Conservation (phyloP, 805 yeast species). For the Zygoascus bituminiphila region DNA sequence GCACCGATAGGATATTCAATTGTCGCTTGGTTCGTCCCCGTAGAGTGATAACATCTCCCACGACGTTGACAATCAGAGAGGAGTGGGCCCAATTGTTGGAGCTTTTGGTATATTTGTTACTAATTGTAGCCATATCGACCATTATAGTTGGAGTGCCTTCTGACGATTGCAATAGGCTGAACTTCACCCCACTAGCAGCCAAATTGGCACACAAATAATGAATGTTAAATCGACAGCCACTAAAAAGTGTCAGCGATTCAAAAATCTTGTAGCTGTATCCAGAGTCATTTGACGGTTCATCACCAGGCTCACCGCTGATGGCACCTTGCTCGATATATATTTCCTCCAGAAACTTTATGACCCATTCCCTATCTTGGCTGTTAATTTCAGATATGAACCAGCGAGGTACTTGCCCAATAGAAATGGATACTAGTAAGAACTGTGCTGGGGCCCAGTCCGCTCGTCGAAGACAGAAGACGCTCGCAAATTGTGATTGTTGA, state of each 20-base stretch:
- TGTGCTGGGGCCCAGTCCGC: constrained; percentile 34
- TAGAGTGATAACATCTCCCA: constrained; percentile 7
- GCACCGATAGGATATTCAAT: constrained; percentile 6
- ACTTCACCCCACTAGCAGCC: constrained; percentile 17
- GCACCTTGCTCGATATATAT: constrained; percentile 15
- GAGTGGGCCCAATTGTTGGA: constrained; percentile 15
- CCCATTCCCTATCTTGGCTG: constrained; percentile 21
- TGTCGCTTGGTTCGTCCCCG: constrained; percentile 18
- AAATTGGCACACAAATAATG: constrained; percentile 27
- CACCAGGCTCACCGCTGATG: not conserved
- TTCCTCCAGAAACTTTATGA: constrained; percentile 18
- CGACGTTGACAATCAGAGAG: constrained; percentile 12
- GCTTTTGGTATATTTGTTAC: not conserved
- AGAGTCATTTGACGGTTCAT: not conserved
- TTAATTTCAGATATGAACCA: constrained; percentile 32
- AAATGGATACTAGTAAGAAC: constrained; percentile 31
- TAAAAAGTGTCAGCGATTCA: constrained; percentile 18
- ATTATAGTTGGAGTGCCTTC: constrained; percentile 13
- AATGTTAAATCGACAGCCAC: constrained; percentile 24
- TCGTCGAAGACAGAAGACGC: constrained; percentile 22
- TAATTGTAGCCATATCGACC: constrained; percentile 13
- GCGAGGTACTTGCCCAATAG: constrained; percentile 18
- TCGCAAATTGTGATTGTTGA: not conserved
- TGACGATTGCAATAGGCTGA: constrained; percentile 11
- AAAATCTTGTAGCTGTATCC: constrained; percentile 25